Evolutionary conservation across 1,284 basidiomycete genomes (phyloP), one percentile per base, ranked within the genome.

Genomic region (Ganoderma meredithae): DNA sequence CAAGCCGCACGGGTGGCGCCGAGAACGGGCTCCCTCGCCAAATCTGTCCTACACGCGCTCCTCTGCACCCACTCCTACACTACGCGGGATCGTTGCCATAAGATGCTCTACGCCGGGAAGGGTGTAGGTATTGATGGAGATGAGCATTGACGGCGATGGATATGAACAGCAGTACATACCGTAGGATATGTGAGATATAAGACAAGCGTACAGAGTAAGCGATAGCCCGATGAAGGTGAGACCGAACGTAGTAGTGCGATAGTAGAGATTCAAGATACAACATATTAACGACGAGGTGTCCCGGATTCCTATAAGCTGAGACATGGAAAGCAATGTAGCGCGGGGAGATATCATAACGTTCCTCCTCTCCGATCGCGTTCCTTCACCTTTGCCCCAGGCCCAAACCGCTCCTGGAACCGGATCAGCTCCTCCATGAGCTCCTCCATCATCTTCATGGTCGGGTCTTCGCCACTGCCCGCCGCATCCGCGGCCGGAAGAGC

Each of bases 381-480:
- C 76, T 88, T 86, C 67, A 80, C 83, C 80, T 90, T 87, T 60
- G 81, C 78, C 52, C 87, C 84, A 8, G 84, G 83, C 31, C 93
- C 92, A 82, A 94, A 96, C 63, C 89, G 86, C 78, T 96, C 94
- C 81, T 97, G 95, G 78, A 97, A 97, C 60, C 81, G 84, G 71
- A 95, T 94, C 52, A 97, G 80, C 77, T 96, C 95, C 75, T 93
- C 88, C 87, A 95, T 95, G 6, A 97, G 82, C 75, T 92, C 92
- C 79, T 96, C 95, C 90, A 97, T 93, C 82, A 94, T 85, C 80
- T 88, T 90, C 85, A 93, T 90, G 60, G 91, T 92, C 68, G 70
- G 43, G 22, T 71, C 71, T 60, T 70, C 67, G 7, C 63, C 65
- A 25, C 68, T 44, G 8, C 43, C 55, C n/a, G 41, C 60, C 19